phyloP scores from a whole-genome alignment of 176 grass and related monocot genomes.

The Aegilops bicornis region DNA sequence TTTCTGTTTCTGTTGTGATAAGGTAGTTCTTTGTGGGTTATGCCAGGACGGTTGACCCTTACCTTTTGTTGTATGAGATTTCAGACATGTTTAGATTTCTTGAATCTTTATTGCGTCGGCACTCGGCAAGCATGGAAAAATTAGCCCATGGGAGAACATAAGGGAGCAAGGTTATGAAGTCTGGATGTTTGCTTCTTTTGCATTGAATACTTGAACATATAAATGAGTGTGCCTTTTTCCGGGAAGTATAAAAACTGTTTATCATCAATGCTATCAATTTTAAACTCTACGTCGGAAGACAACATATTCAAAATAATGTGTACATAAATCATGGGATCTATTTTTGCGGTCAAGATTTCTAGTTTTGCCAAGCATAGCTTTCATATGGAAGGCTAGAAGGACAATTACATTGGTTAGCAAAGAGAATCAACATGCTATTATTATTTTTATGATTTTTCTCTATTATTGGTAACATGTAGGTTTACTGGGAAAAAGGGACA shows the following conservation, averaged over 20 bases:
- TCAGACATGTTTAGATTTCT: background rate
- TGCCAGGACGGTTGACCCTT: background rate
- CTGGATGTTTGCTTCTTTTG: conserved; percentile 4
- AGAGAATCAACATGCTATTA: background rate
- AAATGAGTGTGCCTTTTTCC: background rate
- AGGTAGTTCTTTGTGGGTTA: background rate
- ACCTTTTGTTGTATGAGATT: background rate
- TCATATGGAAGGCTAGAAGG: background rate
- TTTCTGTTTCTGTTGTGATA: background rate
- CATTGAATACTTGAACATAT: background rate
- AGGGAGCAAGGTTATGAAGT: background rate
- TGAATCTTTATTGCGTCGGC: background rate
- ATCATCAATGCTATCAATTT: background rate
- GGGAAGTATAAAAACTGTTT: background rate
- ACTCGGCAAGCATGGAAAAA: background rate
- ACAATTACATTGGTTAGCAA: background rate
- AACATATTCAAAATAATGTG: background rate
- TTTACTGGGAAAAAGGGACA: conserved; percentile 63
- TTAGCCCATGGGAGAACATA: background rate
- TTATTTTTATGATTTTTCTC: background rate
- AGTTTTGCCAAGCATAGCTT: background rate
- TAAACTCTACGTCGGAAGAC: background rate
- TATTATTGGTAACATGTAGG: conserved; percentile 40
- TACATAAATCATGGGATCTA: background rate
- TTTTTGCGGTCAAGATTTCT: background rate